Base-by-base conservation (phyloP, 1,284 basidiomycete species). In the Mycena sp. region DNA sequence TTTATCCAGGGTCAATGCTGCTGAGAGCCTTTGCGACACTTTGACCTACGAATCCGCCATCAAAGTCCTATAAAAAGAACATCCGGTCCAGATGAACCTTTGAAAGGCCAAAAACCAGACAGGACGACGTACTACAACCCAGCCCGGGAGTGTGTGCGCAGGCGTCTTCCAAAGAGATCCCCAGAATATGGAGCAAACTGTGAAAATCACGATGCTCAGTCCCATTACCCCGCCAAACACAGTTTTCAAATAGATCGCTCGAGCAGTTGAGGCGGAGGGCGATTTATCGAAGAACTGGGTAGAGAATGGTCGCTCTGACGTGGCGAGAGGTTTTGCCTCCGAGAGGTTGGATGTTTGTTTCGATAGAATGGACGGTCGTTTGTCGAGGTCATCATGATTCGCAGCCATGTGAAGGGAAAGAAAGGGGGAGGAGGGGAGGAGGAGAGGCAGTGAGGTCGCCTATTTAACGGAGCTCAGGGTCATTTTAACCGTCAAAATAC, bases 61-160 rank as follows among this genome's bases (percentile, higher is more conserved):
- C 86, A 59, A 87, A 87, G 68, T 87, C 85, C 85, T 87, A 26
- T n/a, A 35, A 35, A n/a, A n/a, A 28, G 29, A 9, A 37, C 4
- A 28, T 35, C 32, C 32, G 17, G 7, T 35, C n/a, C n/a, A 40
- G 4, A 1, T 32, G 14, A 30, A 25, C 16, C n/a, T 35, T 35
- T 35, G 9, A 28, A 14, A 1, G 12, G 26, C 12, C 19, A 12
- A 43, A 6, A 29, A 35, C 14, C 19, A 14, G 23, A 61, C n/a
- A n/a, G n/a, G 60, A 3, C 45, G 14, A 73, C 81, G 55, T 55
- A 83, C 80, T 21, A 84, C 77, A 5, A 84, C 72, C 78, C 78
- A 83, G 2, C 80, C 82, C 1, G 71, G 59, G 16, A 84, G 63
- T 6, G 72, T 68, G 51, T 76, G 74, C 1, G 68, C 73, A 2